Evolutionary conservation across 192 early-diverging fungal genomes (phyloP), one percentile per base, ranked within the genome.

Genomic region (Coemansia furcata): DNA sequence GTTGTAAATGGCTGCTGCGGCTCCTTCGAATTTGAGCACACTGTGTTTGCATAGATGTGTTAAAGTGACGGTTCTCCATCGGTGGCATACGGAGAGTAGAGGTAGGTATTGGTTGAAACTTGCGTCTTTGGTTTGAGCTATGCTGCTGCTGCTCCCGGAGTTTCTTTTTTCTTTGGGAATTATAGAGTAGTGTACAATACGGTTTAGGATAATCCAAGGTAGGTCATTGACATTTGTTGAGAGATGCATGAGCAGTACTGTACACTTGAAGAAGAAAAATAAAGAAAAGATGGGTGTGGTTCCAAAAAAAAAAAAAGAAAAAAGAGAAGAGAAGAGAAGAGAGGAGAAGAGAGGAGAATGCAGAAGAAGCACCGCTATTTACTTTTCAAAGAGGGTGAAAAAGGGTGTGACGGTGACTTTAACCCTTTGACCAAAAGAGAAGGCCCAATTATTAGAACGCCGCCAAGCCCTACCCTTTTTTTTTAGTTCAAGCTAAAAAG

Each of bases 161-260:
- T 15, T 35, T 33, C 54, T 33, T 35, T 57, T 57, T 9, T 60
- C 36, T 19, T 12, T 37, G 7, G 35, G 35, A 2, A 23, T 10
- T 4, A 39, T 60, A 36, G 58, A n/a, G 14, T 60, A 39, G 17
- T 60, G 58, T 21, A 60, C 21, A 26, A 60, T 60, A 14, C 58
- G 58, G 21, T 23, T 60, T n/a, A 60, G 7, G 3, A 60, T 60
- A 14, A 63, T 63, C 42, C 66, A 57, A 15, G 58, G 58, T 7
- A 60, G 36, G 36, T 57, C 54, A 57, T 35, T 57, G 6, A 15
- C 54, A 14, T 17, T 33, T 32, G 5, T 3, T 9, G 15, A 32
- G 29, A 14, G 12, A n/a, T 5, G 17, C 54, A 57, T 57, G 15
- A 40, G 12, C 9, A 40, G 12, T 40, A 12, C 10, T 15, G 12